Percentiles rank a stretch among this genome's conserved stretches.
Evolutionary conservation across 176 grass and related monocot genomes (phyloP).

Genomic region (Thalia dealbata): DNA sequence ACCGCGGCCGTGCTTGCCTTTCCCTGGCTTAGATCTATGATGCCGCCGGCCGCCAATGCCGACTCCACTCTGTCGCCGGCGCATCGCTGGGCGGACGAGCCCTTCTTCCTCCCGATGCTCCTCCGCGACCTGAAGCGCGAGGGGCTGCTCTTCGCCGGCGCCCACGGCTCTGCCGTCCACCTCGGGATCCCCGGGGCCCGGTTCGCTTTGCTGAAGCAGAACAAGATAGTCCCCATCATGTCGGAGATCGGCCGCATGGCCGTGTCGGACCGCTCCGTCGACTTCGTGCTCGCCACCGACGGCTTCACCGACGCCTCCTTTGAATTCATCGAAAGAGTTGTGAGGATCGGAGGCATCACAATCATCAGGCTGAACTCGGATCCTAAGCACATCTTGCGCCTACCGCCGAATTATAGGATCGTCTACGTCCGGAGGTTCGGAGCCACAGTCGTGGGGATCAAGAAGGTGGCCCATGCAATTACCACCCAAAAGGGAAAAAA

Average conservation of each 20-base stretch:
- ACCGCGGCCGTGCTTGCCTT: constrained; percentile 37
- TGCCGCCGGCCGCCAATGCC: constrained; percentile 4
- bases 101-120: constrained; percentile 43
- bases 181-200: constrained; percentile 29
- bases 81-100: constrained; percentile 15
- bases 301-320: constrained; percentile 33
- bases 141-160: constrained; percentile 30
- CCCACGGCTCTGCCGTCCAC: constrained; percentile 26
- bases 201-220: constrained; percentile 23
- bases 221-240: constrained; percentile 21
- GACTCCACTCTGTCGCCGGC: background rate
- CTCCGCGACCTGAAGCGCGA: constrained; percentile 48
- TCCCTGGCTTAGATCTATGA: constrained; percentile 35
- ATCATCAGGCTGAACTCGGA: constrained; percentile 24
- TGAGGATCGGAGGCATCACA: constrained; percentile 50
- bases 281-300: constrained; percentile 44
- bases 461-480: constrained; percentile 26
- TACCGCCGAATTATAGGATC: constrained; percentile 50
- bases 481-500: background rate
- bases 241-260: constrained; percentile 22
- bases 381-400: constrained; percentile 15
- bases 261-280: constrained; percentile 34
- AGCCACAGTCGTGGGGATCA: constrained; percentile 43
- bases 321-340: constrained; percentile 39
- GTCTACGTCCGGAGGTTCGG: constrained; percentile 45